Evolutionary conservation across 176 grass and related monocot genomes (phyloP).

Genomic region (Avena insularis): DNA sequence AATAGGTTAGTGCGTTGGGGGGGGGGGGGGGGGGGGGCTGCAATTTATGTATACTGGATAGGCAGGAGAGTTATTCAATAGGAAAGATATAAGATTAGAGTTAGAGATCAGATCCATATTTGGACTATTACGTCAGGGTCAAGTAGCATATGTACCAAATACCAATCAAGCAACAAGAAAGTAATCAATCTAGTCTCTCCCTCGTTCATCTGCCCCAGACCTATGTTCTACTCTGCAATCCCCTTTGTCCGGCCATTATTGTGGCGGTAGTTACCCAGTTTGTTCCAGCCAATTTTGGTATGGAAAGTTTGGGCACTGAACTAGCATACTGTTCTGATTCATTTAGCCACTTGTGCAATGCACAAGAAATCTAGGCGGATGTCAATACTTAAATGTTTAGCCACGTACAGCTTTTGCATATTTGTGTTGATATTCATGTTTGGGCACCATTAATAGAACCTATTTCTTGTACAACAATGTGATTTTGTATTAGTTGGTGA

Average conservation of each 20-base stretch:
- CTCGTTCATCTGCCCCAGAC: background rate
- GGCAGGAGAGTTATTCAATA: background rate
- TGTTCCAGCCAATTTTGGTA: background rate
- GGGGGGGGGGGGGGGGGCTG: too few species aligned
- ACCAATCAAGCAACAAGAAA: background rate
- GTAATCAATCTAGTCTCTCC: background rate
- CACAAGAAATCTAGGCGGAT: background rate
- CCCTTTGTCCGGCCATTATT: background rate
- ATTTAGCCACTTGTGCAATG: constrained; percentile 17
- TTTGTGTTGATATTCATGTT: constrained; percentile 32
- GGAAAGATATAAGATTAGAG: background rate
- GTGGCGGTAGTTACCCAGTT: background rate
- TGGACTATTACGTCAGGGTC: background rate
- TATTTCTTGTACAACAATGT: constrained; percentile 1
- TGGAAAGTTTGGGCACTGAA: background rate
- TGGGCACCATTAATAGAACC: background rate
- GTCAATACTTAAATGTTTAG: constrained; percentile 2
- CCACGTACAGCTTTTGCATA: background rate
- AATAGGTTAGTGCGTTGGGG: too few species aligned
- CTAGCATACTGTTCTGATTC: background rate
- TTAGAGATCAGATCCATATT: background rate
- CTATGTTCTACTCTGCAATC: background rate
- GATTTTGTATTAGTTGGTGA: constrained; percentile 20
- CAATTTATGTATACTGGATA: background rate
- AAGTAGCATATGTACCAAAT: background rate